These are phyloP conservation scores for Cyphellophora attinorum DNA, from an alignment of 2,329 filamentous ascomycete species.

Conservation along the genomic window DNA sequence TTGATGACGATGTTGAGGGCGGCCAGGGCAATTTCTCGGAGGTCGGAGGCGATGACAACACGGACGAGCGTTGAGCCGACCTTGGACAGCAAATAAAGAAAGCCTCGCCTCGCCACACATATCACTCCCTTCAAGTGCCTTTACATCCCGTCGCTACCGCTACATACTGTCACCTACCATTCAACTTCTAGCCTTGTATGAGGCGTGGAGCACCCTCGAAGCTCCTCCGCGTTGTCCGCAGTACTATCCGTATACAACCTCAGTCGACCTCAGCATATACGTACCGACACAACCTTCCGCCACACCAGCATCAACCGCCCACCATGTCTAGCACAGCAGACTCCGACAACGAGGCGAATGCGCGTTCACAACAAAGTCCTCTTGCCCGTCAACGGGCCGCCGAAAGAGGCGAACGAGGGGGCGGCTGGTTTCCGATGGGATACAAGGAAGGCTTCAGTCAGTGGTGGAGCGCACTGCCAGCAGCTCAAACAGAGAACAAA, in stretches of 20 bases:
- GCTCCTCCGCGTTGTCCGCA: not conserved
- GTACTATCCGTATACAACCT: slow-evolving; percentile 1
- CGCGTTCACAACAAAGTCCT: slow-evolving; percentile 33
- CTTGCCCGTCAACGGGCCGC: slow-evolving; percentile 38
- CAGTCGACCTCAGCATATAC: slow-evolving; percentile 9
- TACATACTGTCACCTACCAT: no score
- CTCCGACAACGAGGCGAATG: slow-evolving; percentile 22
- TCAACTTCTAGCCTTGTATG: slow-evolving; percentile 1
- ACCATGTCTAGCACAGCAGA: slow-evolving; percentile 17
- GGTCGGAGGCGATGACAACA: no score
- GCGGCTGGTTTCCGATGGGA: slow-evolving; percentile 66
- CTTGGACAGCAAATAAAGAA: no score
- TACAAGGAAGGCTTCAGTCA: slow-evolving; percentile 88
- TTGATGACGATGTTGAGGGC: no score
- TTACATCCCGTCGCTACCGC: no score
- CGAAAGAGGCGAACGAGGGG: slow-evolving; percentile 21
- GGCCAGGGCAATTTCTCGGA: no score
- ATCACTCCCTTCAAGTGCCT: no score
- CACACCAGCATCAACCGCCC: slow-evolving; percentile 11
- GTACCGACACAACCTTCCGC: slow-evolving; percentile 10
- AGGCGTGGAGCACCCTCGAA: not conserved
- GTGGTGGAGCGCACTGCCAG: slow-evolving; percentile 86
- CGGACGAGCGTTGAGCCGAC: no score
- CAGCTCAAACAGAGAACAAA: slow-evolving; percentile 74
- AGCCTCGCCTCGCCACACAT: no score